These are phyloP conservation scores for Aphanomyces euteiches DNA, from an alignment of 352 stramenopile genomes.

Conservation along the genomic window DNA sequence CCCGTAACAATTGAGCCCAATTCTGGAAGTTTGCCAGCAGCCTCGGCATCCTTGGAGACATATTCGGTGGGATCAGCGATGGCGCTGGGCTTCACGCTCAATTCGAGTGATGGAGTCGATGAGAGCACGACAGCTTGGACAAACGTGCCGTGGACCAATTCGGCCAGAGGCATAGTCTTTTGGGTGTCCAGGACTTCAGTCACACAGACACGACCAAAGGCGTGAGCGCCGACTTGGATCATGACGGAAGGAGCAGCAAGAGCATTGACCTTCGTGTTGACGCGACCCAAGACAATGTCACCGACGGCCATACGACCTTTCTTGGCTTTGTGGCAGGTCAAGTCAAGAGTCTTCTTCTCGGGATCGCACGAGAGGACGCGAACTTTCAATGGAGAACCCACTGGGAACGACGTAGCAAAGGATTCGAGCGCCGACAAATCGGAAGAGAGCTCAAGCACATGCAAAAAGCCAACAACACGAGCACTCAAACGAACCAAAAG, in stretches of 20 bases:
- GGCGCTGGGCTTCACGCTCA: slow-evolving; percentile 69
- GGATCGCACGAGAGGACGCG: slow-evolving; percentile 58
- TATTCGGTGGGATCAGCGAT: slow-evolving; percentile 55
- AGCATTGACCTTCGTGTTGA: slow-evolving; percentile 66
- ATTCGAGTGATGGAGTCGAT: slow-evolving; percentile 43
- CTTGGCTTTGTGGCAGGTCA: slow-evolving; percentile 39
- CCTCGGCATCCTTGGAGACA: slow-evolving; percentile 24
- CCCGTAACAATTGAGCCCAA: slow-evolving; percentile 86
- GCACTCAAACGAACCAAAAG: slow-evolving; percentile 70
- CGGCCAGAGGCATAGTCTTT: slow-evolving; percentile 34
- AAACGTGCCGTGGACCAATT: slow-evolving; percentile 57
- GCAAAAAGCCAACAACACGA: slow-evolving; percentile 59
- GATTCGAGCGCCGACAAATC: slow-evolving; percentile 54
- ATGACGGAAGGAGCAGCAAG: slow-evolving; percentile 80
- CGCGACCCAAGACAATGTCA: slow-evolving; percentile 58
- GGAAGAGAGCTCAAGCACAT: slow-evolving; percentile 59
- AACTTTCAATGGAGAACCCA: slow-evolving; percentile 69
- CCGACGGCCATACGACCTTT: slow-evolving; percentile 37
- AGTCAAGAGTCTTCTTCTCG: slow-evolving; percentile 67
- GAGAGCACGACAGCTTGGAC: slow-evolving; percentile 73
- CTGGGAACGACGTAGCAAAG: slow-evolving; percentile 66
- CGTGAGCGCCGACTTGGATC: slow-evolving; percentile 72
- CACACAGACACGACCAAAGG: slow-evolving; percentile 74
- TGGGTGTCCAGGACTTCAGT: slow-evolving; percentile 52
- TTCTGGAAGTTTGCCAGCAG: slow-evolving; percentile 39